Evolutionary conservation across 805 yeast species (phyloP).

Genomic region (Cyberlindnera euphorbiiphila): DNA sequence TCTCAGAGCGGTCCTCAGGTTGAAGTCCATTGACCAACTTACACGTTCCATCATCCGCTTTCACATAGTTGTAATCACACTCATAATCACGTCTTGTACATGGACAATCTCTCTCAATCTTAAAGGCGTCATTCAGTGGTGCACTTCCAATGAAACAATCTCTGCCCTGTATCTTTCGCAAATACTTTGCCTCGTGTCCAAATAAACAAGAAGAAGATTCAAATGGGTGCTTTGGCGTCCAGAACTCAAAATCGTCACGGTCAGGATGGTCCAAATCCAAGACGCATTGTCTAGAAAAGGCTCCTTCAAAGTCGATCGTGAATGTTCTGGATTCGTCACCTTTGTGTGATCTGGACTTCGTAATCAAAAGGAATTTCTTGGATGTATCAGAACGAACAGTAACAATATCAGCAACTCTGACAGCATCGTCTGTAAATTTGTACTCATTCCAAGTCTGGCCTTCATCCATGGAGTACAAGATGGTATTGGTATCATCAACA

Average conservation of each 20-base stretch:
- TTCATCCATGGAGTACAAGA: slow-evolving; percentile 70
- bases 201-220: slow-evolving; percentile 53
- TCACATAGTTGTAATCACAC: slow-evolving; percentile 83
- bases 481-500: slow-evolving; percentile 48
- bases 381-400: slow-evolving; percentile 92
- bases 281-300: slow-evolving; percentile 51
- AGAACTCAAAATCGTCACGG: slow-evolving; percentile 57
- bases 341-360: slow-evolving; percentile 38
- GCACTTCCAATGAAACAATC: slow-evolving; percentile 61
- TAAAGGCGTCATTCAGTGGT: slow-evolving; percentile 54
- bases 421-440: slow-evolving; percentile 53
- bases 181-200: slow-evolving; percentile 65
- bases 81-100: slow-evolving; percentile 89
- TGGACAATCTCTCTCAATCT: slow-evolving; percentile 60
- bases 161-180: slow-evolving; percentile 50
- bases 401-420: slow-evolving; percentile 65
- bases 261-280: slow-evolving; percentile 42
- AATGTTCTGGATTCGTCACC: slow-evolving; percentile 44
- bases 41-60: slow-evolving; percentile 79
- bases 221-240: slow-evolving; percentile 57
- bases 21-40: slow-evolving; percentile 65
- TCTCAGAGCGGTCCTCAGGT: slow-evolving; percentile 60
- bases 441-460: slow-evolving; percentile 74
- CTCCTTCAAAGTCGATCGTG: slow-evolving; percentile 52
- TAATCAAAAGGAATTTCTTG: slow-evolving; percentile 65